phyloP scores from a whole-genome alignment of 495 filamentous ascomycete genomes.

The Penicillium desertorum region DNA sequence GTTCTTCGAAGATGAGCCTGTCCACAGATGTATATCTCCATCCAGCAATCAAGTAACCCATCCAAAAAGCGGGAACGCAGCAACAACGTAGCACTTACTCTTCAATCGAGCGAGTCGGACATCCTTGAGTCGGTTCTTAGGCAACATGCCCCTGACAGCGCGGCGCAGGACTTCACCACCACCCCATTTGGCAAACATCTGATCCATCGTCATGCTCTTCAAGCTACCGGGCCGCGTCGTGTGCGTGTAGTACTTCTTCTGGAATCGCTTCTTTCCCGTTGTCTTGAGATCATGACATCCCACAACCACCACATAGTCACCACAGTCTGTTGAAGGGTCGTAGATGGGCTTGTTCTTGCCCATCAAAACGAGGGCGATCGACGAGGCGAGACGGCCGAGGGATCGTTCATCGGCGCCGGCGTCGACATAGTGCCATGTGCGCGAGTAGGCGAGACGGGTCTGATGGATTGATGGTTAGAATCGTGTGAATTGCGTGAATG shows the following conservation, averaged over 20 bases:
- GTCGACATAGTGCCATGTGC: slow-evolving; percentile 87
- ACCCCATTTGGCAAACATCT: slow-evolving; percentile 89
- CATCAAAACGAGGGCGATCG: slow-evolving; percentile 91
- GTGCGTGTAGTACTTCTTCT: slow-evolving; percentile 95
- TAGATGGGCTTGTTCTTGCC: slow-evolving; percentile 99
- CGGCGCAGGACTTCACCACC: slow-evolving; percentile 90
- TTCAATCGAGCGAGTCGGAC: slow-evolving; percentile 85
- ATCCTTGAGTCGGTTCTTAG: slow-evolving; percentile 90
- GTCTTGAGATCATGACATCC: slow-evolving; percentile 82
- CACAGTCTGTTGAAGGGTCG: slow-evolving; percentile 94
- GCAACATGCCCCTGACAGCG: slow-evolving; percentile 94
- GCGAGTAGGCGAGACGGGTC: slow-evolving; percentile 95
- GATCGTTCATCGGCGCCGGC: slow-evolving; percentile 56
- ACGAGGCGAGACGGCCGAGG: slow-evolving; percentile 86
- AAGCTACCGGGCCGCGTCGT: slow-evolving; percentile 86
- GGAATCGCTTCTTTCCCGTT: slow-evolving; percentile 86
- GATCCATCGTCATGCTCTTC: slow-evolving; percentile 88
- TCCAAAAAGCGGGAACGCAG: neutral
- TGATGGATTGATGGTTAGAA: slow-evolving; percentile 34
- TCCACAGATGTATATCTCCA: neutral
- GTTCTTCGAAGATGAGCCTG: neutral
- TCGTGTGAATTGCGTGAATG: slow-evolving; percentile 4
- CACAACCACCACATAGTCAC: slow-evolving; percentile 95
- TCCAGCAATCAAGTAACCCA: neutral
- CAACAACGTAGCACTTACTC: slow-evolving; percentile 50